These are phyloP conservation scores for Anisodus tanguticus DNA, from an alignment of 257 asterid species.

Conservation along the genomic window DNA sequence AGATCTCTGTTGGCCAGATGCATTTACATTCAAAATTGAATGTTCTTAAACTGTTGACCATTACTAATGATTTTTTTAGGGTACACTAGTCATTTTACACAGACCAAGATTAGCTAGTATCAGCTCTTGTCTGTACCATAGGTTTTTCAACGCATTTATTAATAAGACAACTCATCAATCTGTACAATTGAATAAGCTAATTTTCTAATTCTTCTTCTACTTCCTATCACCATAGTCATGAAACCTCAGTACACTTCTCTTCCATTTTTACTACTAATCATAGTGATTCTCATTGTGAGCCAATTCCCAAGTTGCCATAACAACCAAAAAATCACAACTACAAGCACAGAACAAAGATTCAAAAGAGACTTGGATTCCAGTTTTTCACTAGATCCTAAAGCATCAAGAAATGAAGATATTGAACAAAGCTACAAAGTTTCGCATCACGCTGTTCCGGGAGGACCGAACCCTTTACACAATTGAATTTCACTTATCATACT, in stretches of 20 bases:
- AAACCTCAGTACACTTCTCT: conserved; percentile 34
- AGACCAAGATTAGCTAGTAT: not conserved
- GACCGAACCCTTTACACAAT: conserved; percentile 68
- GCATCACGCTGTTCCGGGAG: conserved; percentile 53
- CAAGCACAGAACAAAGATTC: conserved; percentile 15
- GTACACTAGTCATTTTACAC: conserved; percentile 36
- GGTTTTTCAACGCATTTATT: conserved; percentile 35
- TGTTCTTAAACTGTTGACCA: not conserved
- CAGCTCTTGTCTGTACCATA: conserved; percentile 28
- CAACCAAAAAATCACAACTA: conserved; percentile 20
- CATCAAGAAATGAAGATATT: conserved; percentile 33
- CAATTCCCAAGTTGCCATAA: conserved; percentile 41
- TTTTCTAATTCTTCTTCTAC: conserved; percentile 27
- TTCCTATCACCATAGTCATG: conserved; percentile 40
- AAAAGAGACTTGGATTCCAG: conserved; percentile 4
- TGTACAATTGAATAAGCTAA: conserved; percentile 35
- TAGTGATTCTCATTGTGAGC: conserved; percentile 34
- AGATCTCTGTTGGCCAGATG: too few species aligned
- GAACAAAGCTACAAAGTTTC: conserved; percentile 41
- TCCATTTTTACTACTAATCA: conserved; percentile 36
- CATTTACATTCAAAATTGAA: too few species aligned
- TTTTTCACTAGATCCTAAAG: conserved; percentile 38
- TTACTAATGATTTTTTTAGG: conserved; percentile 23
- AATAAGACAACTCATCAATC: conserved; percentile 39
- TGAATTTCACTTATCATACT: conserved; percentile 31